A percentile compares a stretch with the other conserved stretches of the same genome.
Conservation (phyloP, 2,329 filamentous ascomycete genomes). For the Dichotomopilus funicola region DNA sequence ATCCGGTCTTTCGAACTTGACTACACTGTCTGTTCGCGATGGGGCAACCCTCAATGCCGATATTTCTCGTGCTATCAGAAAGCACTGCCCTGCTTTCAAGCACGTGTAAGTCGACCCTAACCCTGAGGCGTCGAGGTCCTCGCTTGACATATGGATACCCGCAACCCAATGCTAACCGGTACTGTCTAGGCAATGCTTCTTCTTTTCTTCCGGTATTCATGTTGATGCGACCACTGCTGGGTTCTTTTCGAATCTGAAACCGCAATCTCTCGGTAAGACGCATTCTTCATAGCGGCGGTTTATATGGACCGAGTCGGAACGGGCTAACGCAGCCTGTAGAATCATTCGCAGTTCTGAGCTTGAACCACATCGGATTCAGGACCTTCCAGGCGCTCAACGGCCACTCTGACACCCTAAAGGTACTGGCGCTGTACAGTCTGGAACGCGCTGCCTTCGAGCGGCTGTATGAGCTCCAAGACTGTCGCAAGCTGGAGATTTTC, state of each 20-base stretch:
- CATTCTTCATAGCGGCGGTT: background rate
- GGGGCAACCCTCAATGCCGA: constrained; percentile 52
- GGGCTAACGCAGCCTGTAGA: constrained; percentile 21
- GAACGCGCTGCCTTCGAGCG: constrained; percentile 24
- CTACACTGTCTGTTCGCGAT: constrained; percentile 53
- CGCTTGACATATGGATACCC: background rate
- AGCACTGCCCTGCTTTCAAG: constrained; percentile 55
- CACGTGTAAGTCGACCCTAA: constrained; percentile 35
- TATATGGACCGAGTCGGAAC: no score
- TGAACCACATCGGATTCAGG: constrained; percentile 46
- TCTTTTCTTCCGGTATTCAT: constrained; percentile 40
- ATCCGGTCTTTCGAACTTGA: constrained; percentile 50
- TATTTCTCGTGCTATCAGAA: constrained; percentile 46
- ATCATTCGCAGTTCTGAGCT: constrained; percentile 52
- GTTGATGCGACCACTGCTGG: no score
- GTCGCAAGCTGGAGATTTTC: constrained; percentile 31
- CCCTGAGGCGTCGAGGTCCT: background rate
- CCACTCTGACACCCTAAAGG: constrained; percentile 32
- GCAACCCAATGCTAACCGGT: background rate
- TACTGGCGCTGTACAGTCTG: constrained; percentile 29
- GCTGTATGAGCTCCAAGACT: constrained; percentile 29
- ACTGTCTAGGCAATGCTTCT: background rate
- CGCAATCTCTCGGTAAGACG: constrained; percentile 42
- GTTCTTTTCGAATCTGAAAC: constrained; percentile 35
- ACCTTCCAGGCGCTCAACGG: constrained; percentile 49